These are phyloP conservation scores for Plasmodium reichenowi DNA, from an alignment of 169 alveolate genomes.

Conservation along the genomic window DNA sequence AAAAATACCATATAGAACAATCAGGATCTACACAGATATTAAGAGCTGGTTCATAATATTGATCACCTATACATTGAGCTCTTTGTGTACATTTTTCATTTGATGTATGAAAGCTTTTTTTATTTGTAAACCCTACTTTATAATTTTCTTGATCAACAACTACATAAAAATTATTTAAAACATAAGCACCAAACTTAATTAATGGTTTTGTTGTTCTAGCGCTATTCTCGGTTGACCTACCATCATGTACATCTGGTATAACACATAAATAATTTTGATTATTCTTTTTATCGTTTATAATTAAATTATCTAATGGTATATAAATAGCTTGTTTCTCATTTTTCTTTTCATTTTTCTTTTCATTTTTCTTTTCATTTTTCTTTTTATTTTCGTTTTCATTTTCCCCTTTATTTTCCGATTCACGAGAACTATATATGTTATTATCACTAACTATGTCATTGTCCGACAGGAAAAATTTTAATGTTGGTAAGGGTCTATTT, in stretches of 20 bases:
- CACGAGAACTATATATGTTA: slow-evolving; percentile 14
- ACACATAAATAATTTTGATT: slow-evolving; percentile 76
- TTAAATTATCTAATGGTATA: slow-evolving; percentile 78
- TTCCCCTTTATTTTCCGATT: background rate
- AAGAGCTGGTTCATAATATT: slow-evolving; percentile 81
- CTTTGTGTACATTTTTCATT: slow-evolving; percentile 76
- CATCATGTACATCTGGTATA: slow-evolving; percentile 79
- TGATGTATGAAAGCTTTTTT: slow-evolving; percentile 55
- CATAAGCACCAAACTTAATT: slow-evolving; percentile 84
- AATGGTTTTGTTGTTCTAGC: slow-evolving; percentile 82
- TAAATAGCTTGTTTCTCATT: slow-evolving; percentile 66
- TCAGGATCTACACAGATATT: slow-evolving; percentile 84
- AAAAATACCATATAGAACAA: slow-evolving; percentile 84
- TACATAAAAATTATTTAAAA: slow-evolving; percentile 79
- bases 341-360: slow-evolving; percentile 2
- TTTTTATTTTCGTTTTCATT: too few species aligned
- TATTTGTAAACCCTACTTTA: slow-evolving; percentile 80
- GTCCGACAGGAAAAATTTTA: slow-evolving; percentile 25
- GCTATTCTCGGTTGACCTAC: slow-evolving; percentile 41
- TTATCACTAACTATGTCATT: slow-evolving; percentile 79
- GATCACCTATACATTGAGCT: slow-evolving; percentile 82
- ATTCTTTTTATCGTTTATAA: slow-evolving; percentile 42
- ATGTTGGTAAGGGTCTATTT: slow-evolving; percentile 66
- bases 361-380: background rate
- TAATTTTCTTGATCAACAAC: slow-evolving; percentile 82